phyloP scores from a whole-genome alignment of 805 yeast genomes.

The Wickerhamiella dianesei region DNA sequence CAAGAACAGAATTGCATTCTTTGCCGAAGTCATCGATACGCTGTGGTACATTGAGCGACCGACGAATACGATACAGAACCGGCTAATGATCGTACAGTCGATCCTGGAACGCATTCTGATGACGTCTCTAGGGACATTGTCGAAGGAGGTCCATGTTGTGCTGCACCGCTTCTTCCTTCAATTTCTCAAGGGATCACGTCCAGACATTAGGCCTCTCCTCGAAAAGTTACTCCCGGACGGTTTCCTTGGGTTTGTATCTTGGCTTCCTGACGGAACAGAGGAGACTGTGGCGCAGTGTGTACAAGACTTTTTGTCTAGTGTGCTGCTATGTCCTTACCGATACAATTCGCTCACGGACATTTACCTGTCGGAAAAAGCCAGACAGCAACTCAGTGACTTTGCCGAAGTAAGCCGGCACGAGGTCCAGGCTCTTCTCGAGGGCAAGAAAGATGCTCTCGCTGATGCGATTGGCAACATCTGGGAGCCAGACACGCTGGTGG shows the following conservation, averaged over 20 bases:
- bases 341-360: background rate
- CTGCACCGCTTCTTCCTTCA: background rate
- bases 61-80: background rate
- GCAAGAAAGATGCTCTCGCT: background rate
- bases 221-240: background rate
- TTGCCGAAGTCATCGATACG: conserved; percentile 16
- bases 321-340: background rate
- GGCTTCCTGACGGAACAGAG: background rate
- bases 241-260: background rate
- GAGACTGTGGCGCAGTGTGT: background rate
- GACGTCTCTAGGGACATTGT: background rate
- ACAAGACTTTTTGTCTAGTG: background rate
- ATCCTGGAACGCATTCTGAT: conserved; percentile 2
- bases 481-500: conserved; percentile 19
- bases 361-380: background rate
- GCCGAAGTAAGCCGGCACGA: background rate
- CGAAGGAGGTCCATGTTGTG: background rate
- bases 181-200: background rate
- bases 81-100: background rate
- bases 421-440: background rate
- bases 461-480: conserved; percentile 2
- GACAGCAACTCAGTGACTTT: background rate
- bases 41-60: background rate
- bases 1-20: conserved; percentile 18
- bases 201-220: background rate